phyloP scores from a whole-genome alignment of 495 filamentous ascomycete genomes.

The Tuber magnatum region DNA sequence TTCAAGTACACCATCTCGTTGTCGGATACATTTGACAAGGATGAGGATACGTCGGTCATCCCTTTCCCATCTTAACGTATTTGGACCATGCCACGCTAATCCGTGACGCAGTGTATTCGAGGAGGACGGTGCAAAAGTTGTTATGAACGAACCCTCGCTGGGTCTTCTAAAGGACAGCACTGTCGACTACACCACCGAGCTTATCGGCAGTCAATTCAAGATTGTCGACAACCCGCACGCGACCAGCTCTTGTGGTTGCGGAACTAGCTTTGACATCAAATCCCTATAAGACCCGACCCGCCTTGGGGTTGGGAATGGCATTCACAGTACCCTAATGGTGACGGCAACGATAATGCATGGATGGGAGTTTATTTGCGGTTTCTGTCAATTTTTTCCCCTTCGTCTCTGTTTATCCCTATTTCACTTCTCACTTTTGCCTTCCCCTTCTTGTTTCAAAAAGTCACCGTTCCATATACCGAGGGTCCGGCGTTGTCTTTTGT shows the following conservation, averaged over 20 bases:
- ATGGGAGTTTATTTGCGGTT: not conserved
- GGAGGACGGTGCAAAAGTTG: slow-evolving; percentile 63
- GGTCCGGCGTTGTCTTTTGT: not conserved
- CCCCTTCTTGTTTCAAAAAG: not conserved
- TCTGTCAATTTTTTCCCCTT: not conserved
- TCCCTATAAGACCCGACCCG: not conserved
- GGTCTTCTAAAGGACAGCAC: slow-evolving; percentile 87
- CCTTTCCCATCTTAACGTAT: not conserved
- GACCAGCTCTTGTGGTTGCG: slow-evolving; percentile 92
- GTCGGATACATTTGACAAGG: slow-evolving; percentile 55
- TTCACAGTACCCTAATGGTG: not conserved
- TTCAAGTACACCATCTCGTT: slow-evolving; percentile 96
- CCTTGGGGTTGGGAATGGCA: not conserved
- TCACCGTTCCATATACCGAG: not conserved
- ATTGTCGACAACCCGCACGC: slow-evolving; percentile 86
- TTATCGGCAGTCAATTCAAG: slow-evolving; percentile 98
- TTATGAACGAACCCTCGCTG: slow-evolving; percentile 80
- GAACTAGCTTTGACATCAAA: slow-evolving; percentile 95
- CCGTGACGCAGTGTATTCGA: slow-evolving; percentile 35
- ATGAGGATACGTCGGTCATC: slow-evolving; percentile 70
- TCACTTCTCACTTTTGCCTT: not conserved
- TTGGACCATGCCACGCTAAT: not conserved
- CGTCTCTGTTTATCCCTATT: not conserved
- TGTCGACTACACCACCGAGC: slow-evolving; percentile 89
- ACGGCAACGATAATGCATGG: not conserved